Conservation (phyloP, 768 basidiomycete species). For the Lactarius sanguifluus region DNA sequence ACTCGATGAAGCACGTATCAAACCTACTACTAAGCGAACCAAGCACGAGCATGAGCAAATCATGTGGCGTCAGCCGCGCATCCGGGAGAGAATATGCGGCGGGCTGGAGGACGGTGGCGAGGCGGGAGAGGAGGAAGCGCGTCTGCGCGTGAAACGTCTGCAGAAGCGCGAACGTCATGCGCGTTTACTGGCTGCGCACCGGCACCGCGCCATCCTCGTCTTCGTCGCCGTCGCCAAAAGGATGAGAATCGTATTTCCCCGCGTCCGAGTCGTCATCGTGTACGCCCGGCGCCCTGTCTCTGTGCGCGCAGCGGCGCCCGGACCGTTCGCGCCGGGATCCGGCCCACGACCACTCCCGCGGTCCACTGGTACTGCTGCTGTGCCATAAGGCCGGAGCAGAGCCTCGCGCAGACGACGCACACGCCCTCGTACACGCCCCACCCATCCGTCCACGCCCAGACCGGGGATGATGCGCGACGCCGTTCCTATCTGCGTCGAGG, state of each 20-base stretch:
- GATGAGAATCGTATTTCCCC: neutral
- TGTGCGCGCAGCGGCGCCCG: constrained; percentile 44
- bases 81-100: accelerated
- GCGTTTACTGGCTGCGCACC: constrained; percentile 7
- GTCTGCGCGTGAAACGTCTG: constrained; percentile 67
- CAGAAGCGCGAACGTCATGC: constrained; percentile 52
- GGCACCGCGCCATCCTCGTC: constrained; percentile 33
- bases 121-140: constrained; percentile 53
- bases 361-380: constrained; percentile 44
- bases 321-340: neutral
- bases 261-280: constrained; percentile 12
- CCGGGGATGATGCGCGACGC: neutral
- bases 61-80: constrained; percentile 21
- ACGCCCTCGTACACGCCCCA: constrained; percentile 87
- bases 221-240: neutral
- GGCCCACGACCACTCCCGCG: neutral
- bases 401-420: constrained; percentile 75
- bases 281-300: constrained; percentile 50
- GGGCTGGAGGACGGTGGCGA: constrained; percentile 27
- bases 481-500: constrained; percentile 42
- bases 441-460: constrained; percentile 57
- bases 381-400: constrained; percentile 78
- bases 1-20: constrained; percentile 77
- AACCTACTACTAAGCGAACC: constrained; percentile 68
- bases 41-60: constrained; percentile 61